Conservation (phyloP, 2,329 filamentous ascomycete species). For the Trichophyton verrucosum region DNA sequence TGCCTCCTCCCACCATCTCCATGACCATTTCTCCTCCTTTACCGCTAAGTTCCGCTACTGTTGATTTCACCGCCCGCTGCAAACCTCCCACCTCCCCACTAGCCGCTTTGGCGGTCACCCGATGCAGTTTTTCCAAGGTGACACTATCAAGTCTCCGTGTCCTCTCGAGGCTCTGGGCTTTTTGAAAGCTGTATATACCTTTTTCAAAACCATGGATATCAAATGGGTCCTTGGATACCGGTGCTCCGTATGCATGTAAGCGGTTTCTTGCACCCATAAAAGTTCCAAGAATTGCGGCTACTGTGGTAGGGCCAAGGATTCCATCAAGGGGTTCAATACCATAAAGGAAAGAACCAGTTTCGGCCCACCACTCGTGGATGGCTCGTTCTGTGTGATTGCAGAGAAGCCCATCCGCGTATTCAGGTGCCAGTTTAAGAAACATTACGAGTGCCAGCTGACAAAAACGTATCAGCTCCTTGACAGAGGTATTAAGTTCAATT, state of each 20-base stretch:
- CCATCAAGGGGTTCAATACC: conserved; percentile 82
- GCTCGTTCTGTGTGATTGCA: conserved; percentile 89
- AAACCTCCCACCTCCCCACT: conserved; percentile 83
- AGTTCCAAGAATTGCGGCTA: conserved; percentile 74
- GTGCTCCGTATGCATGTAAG: conserved; percentile 69
- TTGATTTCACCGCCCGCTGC: conserved; percentile 89
- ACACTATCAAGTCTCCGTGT: conserved; percentile 70
- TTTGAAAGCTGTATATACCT: conserved; percentile 80
- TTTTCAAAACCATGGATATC: conserved; percentile 71
- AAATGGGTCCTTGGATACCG: conserved; percentile 82
- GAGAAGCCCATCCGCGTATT: conserved; percentile 81
- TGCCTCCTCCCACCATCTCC: conserved; percentile 69
- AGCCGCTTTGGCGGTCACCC: conserved; percentile 77
- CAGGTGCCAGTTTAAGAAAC: conserved; percentile 74
- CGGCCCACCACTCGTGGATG: conserved; percentile 90
- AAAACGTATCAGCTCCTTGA: conserved; percentile 77
- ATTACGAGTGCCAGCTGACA: conserved; percentile 81
- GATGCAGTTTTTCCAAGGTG: conserved; percentile 69
- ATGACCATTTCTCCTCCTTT: conserved; percentile 91
- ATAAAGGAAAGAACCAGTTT: conserved; percentile 83
- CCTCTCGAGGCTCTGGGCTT: conserved; percentile 66
- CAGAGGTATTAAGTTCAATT: conserved; percentile 62
- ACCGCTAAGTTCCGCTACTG: conserved; percentile 82
- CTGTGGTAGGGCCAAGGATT: conserved; percentile 81
- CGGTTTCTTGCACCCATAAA: conserved; percentile 83